phyloP scores from a whole-genome alignment of 2,329 filamentous ascomycete species.

The Keithomyces neogunnii region DNA sequence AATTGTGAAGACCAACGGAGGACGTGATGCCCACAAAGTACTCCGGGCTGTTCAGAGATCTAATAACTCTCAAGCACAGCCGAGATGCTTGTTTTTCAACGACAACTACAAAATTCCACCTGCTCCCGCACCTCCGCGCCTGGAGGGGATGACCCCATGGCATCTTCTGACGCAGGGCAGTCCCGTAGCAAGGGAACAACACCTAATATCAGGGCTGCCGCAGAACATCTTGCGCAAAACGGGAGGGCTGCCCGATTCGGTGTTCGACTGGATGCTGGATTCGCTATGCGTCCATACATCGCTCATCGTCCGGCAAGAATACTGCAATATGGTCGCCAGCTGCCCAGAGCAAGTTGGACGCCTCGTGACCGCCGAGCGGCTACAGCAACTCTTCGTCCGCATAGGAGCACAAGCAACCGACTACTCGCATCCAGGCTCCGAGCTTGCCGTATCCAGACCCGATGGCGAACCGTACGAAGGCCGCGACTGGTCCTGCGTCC shows the following conservation, averaged over 20 bases:
- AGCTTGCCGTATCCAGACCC: slow-evolving; percentile 13
- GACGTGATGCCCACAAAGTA: slow-evolving; percentile 35
- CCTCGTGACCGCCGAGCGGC: slow-evolving; percentile 34
- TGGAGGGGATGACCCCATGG: slow-evolving; percentile 34
- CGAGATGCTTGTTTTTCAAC: slow-evolving; percentile 44
- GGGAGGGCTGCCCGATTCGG: slow-evolving; percentile 46
- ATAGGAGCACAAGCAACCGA: slow-evolving; percentile 45
- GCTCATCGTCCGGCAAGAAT: slow-evolving; percentile 49
- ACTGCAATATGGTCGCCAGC: slow-evolving; percentile 44
- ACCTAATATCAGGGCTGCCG: slow-evolving; percentile 54
- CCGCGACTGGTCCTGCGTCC: slow-evolving; percentile 38
- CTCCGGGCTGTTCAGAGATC: slow-evolving; percentile 43
- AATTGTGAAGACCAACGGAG: slow-evolving; percentile 27
- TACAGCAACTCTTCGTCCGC: slow-evolving; percentile 46
- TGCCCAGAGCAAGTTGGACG: slow-evolving; percentile 34
- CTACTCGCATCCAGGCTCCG: slow-evolving; percentile 26
- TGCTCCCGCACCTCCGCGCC: slow-evolving; percentile 18
- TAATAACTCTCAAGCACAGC: slow-evolving; percentile 26
- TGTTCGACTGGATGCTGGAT: slow-evolving; percentile 58
- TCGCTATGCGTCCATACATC: slow-evolving; percentile 49
- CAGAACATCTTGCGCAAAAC: slow-evolving; percentile 35
- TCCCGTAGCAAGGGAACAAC: slow-evolving; percentile 39
- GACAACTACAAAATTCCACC: slow-evolving; percentile 19
- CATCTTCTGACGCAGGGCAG: slow-evolving; percentile 37
- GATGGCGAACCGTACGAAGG: slow-evolving; percentile 20